Evolutionary conservation across 108 stramenopile genomes (phyloP).

Genomic region (Skeletonema menzelii): DNA sequence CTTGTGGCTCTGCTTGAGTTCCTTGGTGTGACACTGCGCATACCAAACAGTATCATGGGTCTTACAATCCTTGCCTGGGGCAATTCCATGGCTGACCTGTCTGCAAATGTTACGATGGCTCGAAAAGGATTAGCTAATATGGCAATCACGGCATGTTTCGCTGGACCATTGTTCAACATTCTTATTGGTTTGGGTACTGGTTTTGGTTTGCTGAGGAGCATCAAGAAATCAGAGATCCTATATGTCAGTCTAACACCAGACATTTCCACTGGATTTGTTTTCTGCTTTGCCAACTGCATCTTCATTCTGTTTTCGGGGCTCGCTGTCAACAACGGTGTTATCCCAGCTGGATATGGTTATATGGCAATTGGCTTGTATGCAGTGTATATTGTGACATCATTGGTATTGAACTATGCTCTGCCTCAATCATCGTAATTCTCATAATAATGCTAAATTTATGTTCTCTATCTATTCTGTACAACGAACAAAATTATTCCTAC

Average conservation of each 20-base stretch:
- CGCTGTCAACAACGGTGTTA: slow-evolving; percentile 38
- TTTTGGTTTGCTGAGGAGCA: slow-evolving; percentile 33
- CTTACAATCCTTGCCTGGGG: slow-evolving; percentile 85
- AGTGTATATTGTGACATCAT: slow-evolving; percentile 39
- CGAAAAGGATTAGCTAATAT: slow-evolving; percentile 68
- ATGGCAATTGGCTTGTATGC: slow-evolving; percentile 38
- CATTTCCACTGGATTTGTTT: slow-evolving; percentile 45
- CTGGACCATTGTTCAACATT: slow-evolving; percentile 83
- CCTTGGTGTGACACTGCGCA: slow-evolving; percentile 54
- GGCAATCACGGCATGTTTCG: slow-evolving; percentile 71
- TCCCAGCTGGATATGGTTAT: slow-evolving; percentile 74
- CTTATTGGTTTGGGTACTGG: slow-evolving; percentile 39
- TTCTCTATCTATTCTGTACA: too few relatives aligned
- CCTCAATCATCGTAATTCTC: neutral
- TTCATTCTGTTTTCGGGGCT: slow-evolving; percentile 37
- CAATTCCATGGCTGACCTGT: slow-evolving; percentile 72
- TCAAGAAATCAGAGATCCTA: slow-evolving; percentile 18
- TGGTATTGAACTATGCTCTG: slow-evolving; percentile 35
- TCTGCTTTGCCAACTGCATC: slow-evolving; percentile 45
- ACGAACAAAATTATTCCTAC: neutral
- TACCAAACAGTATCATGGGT: slow-evolving; percentile 63
- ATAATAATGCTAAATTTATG: neutral
- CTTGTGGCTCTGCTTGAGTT: slow-evolving; percentile 62
- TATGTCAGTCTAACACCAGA: slow-evolving; percentile 42
- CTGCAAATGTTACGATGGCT: slow-evolving; percentile 78